Conservation (phyloP, 2,329 filamentous ascomycete species). For the Sclerotinia minor region DNA sequence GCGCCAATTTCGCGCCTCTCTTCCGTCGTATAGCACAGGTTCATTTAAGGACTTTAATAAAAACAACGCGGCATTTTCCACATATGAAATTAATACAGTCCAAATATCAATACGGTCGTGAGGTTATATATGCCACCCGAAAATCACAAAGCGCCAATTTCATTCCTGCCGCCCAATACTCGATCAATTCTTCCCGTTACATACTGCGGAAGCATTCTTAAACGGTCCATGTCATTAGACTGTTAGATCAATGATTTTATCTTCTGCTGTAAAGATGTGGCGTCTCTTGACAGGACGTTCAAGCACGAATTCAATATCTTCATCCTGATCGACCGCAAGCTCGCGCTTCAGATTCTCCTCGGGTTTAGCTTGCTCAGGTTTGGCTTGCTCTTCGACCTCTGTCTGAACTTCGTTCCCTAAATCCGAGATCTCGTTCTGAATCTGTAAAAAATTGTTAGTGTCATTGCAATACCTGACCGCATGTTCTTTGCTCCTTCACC, state of each 20-base stretch:
- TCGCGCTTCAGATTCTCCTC: constrained; percentile 15
- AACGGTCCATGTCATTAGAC: neutral
- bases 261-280: constrained; percentile 18
- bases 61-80: neutral
- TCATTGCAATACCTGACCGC: neutral
- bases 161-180: neutral
- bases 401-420: neutral
- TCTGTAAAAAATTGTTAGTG: constrained; percentile 7
- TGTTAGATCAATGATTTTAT: constrained; percentile 22
- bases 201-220: neutral
- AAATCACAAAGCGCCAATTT: neutral
- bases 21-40: constrained; percentile 13
- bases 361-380: neutral
- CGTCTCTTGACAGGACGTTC: constrained; percentile 25
- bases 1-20: neutral
- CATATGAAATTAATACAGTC: constrained; percentile 2
- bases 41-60: constrained; percentile 19
- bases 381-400: neutral
- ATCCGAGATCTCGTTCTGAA: neutral
- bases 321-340: constrained; percentile 5
- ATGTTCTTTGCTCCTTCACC: neutral
- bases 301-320: constrained; percentile 21
- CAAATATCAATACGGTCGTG: constrained; percentile 5
- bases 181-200: neutral
- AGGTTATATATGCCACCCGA: neutral